These are phyloP conservation scores for Thalia dealbata DNA, from an alignment of 176 grass and related monocot species.

Conservation along the genomic window DNA sequence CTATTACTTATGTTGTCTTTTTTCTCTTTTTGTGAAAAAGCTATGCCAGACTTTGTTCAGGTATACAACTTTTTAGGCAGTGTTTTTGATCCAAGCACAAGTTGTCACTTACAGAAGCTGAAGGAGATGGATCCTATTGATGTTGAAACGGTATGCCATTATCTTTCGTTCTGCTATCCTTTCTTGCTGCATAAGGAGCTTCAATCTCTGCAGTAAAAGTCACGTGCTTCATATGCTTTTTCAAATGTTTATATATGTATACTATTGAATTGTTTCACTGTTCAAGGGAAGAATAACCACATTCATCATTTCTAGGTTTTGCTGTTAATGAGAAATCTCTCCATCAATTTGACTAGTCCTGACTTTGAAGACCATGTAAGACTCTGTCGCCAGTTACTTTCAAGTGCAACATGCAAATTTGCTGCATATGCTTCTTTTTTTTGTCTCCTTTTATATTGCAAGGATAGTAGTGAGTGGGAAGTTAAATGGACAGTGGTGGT, in stretches of 20 bases:
- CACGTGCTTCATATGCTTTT: neutral
- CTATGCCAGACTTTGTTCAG: conserved; percentile 87
- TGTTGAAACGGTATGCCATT: conserved; percentile 81
- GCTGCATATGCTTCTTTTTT: neutral
- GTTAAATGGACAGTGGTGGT: too few species aligned
- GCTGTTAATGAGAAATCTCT: conserved; percentile 91
- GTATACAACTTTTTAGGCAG: conserved; percentile 89
- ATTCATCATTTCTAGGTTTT: conserved; percentile 45
- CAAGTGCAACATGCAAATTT: neutral
- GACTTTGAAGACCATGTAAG: conserved; percentile 99
- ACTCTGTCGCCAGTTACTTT: neutral
- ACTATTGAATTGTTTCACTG: conserved; percentile 1
- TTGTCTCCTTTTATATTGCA: neutral
- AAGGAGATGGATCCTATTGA: conserved; percentile 99
- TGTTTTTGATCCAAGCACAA: conserved; percentile 90
- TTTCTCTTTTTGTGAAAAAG: conserved; percentile 37
- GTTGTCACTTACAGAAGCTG: conserved; percentile 83
- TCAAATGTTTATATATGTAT: conserved; percentile 8
- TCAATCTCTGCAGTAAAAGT: neutral
- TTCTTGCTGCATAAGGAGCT: neutral
- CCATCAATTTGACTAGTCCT: conserved; percentile 90
- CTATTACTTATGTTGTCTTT: neutral
- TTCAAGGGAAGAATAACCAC: neutral
- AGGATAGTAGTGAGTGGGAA: too few species aligned
- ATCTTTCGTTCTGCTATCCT: neutral